Percentiles rank a stretch among this genome's conserved stretches.
Conservation (phyloP, 768 basidiomycete genomes). For the Auriscalpium microsporum region DNA sequence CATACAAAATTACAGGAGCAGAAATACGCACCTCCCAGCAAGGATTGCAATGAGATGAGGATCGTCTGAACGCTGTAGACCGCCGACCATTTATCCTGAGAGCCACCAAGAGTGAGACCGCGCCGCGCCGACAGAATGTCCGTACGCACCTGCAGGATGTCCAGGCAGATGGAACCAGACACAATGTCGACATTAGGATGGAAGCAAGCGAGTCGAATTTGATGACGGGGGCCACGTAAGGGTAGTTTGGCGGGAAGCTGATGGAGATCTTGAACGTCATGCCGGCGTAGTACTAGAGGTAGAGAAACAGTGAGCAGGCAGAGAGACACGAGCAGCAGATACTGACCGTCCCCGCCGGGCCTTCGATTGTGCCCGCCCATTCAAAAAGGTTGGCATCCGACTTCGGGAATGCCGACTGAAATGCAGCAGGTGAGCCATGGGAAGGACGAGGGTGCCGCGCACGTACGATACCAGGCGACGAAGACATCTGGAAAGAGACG, state of each 20-base stretch:
- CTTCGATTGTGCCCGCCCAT: slow-evolving; percentile 86
- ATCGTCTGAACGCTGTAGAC: slow-evolving; percentile 90
- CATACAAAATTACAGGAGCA: background rate
- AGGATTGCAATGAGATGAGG: slow-evolving; percentile 76
- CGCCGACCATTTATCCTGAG: slow-evolving; percentile 87
- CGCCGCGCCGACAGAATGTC: background rate
- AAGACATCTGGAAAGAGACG: slow-evolving; percentile 55
- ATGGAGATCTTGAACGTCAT: slow-evolving; percentile 79
- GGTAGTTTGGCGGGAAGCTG: slow-evolving; percentile 81
- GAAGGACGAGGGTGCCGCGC: background rate
- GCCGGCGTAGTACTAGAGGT: slow-evolving; percentile 60
- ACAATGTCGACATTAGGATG: slow-evolving; percentile 85
- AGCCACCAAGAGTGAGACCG: background rate
- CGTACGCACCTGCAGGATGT: slow-evolving; percentile 68
- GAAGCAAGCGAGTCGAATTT: slow-evolving; percentile 83
- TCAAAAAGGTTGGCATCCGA: slow-evolving; percentile 82
- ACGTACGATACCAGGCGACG: slow-evolving; percentile 80
- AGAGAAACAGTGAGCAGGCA: slow-evolving; percentile 3
- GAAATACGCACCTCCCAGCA: slow-evolving; percentile 64
- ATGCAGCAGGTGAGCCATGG: background rate
- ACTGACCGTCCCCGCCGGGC: slow-evolving; percentile 66
- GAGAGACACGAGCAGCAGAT: background rate
- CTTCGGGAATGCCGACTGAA: slow-evolving; percentile 83
- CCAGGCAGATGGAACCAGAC: slow-evolving; percentile 73
- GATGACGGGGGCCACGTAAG: slow-evolving; percentile 77